Evolutionary conservation across 2,329 filamentous ascomycete species (phyloP), one percentile per base, ranked within the genome.

Genomic region (Ophiobolus disseminans): DNA sequence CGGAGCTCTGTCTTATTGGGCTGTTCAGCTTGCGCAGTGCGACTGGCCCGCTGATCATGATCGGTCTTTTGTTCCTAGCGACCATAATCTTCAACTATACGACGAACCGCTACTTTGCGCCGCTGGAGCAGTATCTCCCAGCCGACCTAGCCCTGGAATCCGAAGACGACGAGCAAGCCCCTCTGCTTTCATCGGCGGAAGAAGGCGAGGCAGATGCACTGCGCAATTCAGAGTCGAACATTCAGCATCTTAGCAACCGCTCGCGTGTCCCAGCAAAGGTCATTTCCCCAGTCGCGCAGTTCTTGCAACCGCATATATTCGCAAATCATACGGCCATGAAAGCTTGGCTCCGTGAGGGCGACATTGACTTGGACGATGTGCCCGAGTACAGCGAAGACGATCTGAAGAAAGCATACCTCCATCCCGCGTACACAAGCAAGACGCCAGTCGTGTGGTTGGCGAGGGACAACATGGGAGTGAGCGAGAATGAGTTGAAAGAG

Each of bases 1-100:
- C 87, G 1, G 86, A 94, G 57, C 75, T 93, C 22, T 94, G 90
- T 72, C 79, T 97, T 67, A 87, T 96, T 57, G 92, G 91, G 40
- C 80, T 97, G 2, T 92, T 97, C 62, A 88, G 69, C 32, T 45
- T 70, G 10, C 64, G 60, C 34, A 44, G 60, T 30, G 72, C 71
- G 1, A 69, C 62, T 3, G 71, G 72, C 3, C 71, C 72, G 5
- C 52, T 58, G 5, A 52, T 73, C 17, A 63, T 74, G 46, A 57
- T 69, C 2, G 58, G 50, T 4, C 11, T 69, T 4, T 53, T 74
- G n/a, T 55, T 74, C 49, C 41, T 69, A 26, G 45, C 53, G 4
- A 73, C 71, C 1, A 46, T 69, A 14, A 38, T 68, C 21, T 73
- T 72, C 55, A 69, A 71, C 44, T 54, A 54, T n/a, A 56, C 57